These are phyloP conservation scores for Aureobasidium sp. DNA, from an alignment of 2,329 filamentous ascomycete species.

Conservation along the genomic window DNA sequence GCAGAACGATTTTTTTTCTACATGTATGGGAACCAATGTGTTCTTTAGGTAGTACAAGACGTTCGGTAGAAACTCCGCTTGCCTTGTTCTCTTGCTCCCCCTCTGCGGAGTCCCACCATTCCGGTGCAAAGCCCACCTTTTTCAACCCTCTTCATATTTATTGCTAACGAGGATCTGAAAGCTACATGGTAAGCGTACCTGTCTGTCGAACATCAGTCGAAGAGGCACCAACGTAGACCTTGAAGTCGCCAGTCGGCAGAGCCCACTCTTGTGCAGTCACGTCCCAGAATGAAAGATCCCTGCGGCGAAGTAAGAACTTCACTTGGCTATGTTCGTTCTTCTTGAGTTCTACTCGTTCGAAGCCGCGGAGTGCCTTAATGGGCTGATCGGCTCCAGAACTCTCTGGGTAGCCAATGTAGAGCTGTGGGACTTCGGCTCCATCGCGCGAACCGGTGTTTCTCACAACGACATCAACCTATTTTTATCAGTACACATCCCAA, in stretches of 20 bases:
- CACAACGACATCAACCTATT: constrained; percentile 38
- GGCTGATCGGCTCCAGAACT: constrained; percentile 35
- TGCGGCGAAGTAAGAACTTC: constrained; percentile 30
- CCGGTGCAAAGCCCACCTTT: background rate
- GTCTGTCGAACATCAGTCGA: background rate
- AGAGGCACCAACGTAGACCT: background rate
- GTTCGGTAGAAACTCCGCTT: background rate
- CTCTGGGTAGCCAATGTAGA: constrained; percentile 43
- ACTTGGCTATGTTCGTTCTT: constrained; percentile 21
- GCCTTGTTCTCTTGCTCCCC: background rate
- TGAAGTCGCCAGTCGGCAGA: constrained; percentile 22
- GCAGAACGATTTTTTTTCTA: background rate
- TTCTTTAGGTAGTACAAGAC: too few species aligned
- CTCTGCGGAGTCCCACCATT: background rate
- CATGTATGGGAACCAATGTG: too few species aligned
- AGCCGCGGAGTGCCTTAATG: constrained; percentile 32
- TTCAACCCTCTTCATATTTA: background rate
- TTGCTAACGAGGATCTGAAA: background rate
- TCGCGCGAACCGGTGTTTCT: constrained; percentile 42
- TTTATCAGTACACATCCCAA: constrained; percentile 13
- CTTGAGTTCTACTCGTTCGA: constrained; percentile 31
- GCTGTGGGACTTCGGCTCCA: constrained; percentile 46
- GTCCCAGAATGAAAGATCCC: constrained; percentile 36
- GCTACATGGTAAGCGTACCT: background rate
- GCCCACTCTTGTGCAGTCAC: constrained; percentile 33